Percentiles rank a stretch among this genome's conserved stretches.
phyloP scores from a whole-genome alignment of 75 land plant species.

The Sequoiadendron giganteum region DNA sequence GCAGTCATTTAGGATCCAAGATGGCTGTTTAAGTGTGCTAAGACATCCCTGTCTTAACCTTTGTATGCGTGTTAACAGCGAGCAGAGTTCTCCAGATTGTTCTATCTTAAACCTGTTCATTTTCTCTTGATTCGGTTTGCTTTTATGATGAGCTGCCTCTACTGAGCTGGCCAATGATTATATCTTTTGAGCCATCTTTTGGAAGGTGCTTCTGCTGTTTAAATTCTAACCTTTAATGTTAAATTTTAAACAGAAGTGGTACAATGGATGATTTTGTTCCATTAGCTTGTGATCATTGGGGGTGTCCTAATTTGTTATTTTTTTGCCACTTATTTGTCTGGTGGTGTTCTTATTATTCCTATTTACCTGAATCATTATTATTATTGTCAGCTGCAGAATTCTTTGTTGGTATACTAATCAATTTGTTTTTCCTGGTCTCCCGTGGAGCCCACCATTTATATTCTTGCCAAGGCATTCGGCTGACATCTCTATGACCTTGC shows the following conservation, averaged over 20 bases:
- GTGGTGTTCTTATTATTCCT: neutral
- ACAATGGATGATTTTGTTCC: neutral
- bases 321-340: neutral
- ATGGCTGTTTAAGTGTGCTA: neutral
- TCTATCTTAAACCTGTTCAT: neutral
- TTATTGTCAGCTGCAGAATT: neutral
- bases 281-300: neutral
- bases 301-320: neutral
- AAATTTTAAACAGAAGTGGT: neutral
- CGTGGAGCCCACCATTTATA: neutral
- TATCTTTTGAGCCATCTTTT: neutral
- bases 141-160: no score
- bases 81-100: neutral
- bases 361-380: neutral
- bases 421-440: neutral
- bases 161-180: neutral
- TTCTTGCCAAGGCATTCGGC: neutral
- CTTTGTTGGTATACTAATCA: neutral
- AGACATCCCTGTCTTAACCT: neutral
- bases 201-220: neutral
- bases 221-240: neutral
- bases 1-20: neutral
- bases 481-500: no score
- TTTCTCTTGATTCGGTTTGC: no score
- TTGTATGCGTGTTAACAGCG: neutral